phyloP scores from a whole-genome alignment of 2,329 filamentous ascomycete genomes.

The Sporothrix variecibatus region DNA sequence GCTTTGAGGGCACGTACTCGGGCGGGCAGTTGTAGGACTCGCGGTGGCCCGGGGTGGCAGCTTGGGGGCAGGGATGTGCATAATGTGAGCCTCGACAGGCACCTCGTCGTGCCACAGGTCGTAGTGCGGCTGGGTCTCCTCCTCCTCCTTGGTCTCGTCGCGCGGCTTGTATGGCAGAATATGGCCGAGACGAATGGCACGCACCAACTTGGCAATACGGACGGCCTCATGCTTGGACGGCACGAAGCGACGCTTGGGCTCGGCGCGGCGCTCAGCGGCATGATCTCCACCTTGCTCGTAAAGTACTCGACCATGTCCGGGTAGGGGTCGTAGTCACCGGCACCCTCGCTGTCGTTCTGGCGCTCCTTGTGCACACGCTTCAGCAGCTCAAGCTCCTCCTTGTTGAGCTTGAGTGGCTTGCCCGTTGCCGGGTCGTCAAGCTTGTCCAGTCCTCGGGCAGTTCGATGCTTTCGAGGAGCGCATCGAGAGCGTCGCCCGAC shows the following conservation, averaged over 20 bases:
- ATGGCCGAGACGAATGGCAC: constrained; percentile 89
- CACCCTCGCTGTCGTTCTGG: constrained; percentile 77
- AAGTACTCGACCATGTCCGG: constrained; percentile 94
- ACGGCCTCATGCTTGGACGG: constrained; percentile 97
- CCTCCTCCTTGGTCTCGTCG: constrained; percentile 63
- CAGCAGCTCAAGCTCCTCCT: constrained; percentile 85
- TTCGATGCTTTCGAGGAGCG: constrained; percentile 92
- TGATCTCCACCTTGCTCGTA: constrained; percentile 83
- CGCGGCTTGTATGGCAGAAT: constrained; percentile 86
- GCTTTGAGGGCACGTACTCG: constrained; percentile 86
- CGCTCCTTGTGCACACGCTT: constrained; percentile 88
- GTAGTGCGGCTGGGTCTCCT: constrained; percentile 72
- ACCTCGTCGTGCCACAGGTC: constrained; percentile 96
- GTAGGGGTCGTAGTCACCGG: constrained; percentile 90
- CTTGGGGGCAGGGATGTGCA: constrained; percentile 95
- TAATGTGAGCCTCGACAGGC: constrained; percentile 77
- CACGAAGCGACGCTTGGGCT: constrained; percentile 92
- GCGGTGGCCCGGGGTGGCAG: constrained; percentile 83
- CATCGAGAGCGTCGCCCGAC: constrained; percentile 89
- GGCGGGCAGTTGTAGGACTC: constrained; percentile 94
- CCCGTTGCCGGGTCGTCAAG: constrained; percentile 92
- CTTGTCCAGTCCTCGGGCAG: constrained; percentile 97
- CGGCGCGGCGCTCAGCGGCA: constrained; percentile 91
- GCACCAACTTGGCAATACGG: constrained; percentile 94
- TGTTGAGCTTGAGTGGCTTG: constrained; percentile 83